Evolutionary conservation across 2,329 filamentous ascomycete species (phyloP).

Genomic region (Byssothecium circinans): DNA sequence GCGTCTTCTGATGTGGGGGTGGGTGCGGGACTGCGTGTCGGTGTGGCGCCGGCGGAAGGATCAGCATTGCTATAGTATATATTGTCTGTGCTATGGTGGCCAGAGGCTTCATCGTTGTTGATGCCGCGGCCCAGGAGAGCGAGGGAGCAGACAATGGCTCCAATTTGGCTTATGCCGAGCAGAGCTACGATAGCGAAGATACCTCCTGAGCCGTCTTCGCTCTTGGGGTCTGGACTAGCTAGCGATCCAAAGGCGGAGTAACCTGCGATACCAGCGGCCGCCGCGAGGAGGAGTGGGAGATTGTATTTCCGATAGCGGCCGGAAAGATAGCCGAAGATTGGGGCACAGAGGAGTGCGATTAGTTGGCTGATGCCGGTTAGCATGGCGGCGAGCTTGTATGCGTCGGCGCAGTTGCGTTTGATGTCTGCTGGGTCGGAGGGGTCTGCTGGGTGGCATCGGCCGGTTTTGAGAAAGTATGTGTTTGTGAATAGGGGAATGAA

Average conservation of each 20-base stretch:
- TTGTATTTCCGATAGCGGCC: conserved; percentile 67
- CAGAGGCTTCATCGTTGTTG: conserved; percentile 50
- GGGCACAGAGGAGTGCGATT: conserved; percentile 80
- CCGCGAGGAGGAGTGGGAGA: conserved; percentile 71
- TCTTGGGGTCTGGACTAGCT: conserved; percentile 72
- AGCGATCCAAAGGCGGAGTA: conserved; percentile 78
- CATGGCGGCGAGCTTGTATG: conserved; percentile 85
- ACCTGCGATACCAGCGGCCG: conserved; percentile 73
- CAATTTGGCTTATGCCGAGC: conserved; percentile 91
- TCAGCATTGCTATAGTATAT: conserved; percentile 23
- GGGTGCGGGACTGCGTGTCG: conserved; percentile 32
- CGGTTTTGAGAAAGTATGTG: conserved; percentile 80
- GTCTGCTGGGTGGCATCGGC: conserved; percentile 66
- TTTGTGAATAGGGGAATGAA: conserved; percentile 95
- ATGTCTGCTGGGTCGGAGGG: conserved; percentile 59
- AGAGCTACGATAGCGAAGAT: conserved; percentile 78
- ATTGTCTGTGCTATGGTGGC: conserved; percentile 11
- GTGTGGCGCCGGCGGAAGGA: conserved; percentile 38
- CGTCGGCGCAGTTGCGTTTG: conserved; percentile 80
- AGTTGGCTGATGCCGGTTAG: conserved; percentile 88
- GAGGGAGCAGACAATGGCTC: conserved; percentile 93
- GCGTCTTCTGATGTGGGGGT: conserved; percentile 33
- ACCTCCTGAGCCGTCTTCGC: conserved; percentile 65
- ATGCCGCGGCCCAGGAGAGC: conserved; percentile 83
- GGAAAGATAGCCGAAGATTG: conserved; percentile 84